Evolutionary conservation across 129 eudicot genomes (phyloP).

Genomic region (Tanacetum coccineum): DNA sequence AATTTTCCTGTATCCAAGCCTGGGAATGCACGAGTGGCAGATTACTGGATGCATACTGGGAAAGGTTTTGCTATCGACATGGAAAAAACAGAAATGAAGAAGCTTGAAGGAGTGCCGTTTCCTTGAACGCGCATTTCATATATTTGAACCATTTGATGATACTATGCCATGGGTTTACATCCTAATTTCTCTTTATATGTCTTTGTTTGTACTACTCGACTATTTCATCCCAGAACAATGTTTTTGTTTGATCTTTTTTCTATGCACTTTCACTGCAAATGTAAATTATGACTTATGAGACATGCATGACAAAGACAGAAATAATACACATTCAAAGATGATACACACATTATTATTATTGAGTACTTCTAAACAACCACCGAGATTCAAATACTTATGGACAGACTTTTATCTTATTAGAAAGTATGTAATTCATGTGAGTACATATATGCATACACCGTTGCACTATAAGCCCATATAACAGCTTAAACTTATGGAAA

Average conservation of each 20-base stretch:
- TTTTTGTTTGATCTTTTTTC: neutral
- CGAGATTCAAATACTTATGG: too few species aligned
- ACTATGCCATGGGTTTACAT: neutral
- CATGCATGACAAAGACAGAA: too few species aligned
- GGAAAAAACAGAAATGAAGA: slow-evolving; percentile 45
- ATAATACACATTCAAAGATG: too few species aligned
- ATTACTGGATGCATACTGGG: slow-evolving; percentile 68
- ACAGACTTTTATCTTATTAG: too few species aligned
- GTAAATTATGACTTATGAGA: too few species aligned
- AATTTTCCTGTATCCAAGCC: slow-evolving; percentile 42
- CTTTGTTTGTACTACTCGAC: neutral
- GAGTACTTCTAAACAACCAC: too few species aligned
- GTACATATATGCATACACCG: neutral
- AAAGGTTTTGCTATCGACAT: slow-evolving; percentile 76
- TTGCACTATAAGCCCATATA: neutral
- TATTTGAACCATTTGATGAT: neutral
- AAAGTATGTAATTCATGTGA: too few species aligned
- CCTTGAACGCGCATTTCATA: slow-evolving; percentile 20
- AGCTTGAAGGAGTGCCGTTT: slow-evolving; percentile 24
- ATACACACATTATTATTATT: too few species aligned
- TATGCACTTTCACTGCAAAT: too few species aligned
- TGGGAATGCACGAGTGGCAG: slow-evolving; percentile 41
- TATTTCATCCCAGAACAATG: neutral
- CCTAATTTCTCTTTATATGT: neutral
- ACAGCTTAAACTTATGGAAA: slow-evolving; percentile 38